Conservation (phyloP, 345 rosid genomes). For the thale cress (Arabidopsis thaliana) region TAIR10.1 NC_003074.8:6979001-6979500, state of each 20-base stretch:
- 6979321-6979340: conserved; percentile 90
- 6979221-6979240: conserved; percentile 76
- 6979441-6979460: conserved; percentile 93
- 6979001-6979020: conserved; percentile 77
- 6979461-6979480: conserved; percentile 60
- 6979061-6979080: conserved; percentile 67
- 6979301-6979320: conserved; percentile 68
- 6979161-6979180: conserved; percentile 64
- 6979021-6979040: conserved; percentile 79
- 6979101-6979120: conserved; percentile 99
- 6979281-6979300: conserved; percentile 87
- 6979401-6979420: conserved; percentile 94
- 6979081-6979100: conserved; percentile 87
- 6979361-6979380: conserved; percentile 90
- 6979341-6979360: conserved; percentile 84
- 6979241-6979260: conserved; percentile 93
- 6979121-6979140: conserved; percentile 73
- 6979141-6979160: conserved; percentile 56
- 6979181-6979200: conserved; percentile 86
- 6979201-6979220: conserved; percentile 82
- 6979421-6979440: conserved; percentile 90
- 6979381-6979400: conserved; percentile 88
- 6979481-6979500: conserved; percentile 91
- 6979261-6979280: conserved; percentile 74
- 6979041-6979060: conserved; percentile 69